Conservation (phyloP, 306 rosid genomes). For the Quercus alba region DNA sequence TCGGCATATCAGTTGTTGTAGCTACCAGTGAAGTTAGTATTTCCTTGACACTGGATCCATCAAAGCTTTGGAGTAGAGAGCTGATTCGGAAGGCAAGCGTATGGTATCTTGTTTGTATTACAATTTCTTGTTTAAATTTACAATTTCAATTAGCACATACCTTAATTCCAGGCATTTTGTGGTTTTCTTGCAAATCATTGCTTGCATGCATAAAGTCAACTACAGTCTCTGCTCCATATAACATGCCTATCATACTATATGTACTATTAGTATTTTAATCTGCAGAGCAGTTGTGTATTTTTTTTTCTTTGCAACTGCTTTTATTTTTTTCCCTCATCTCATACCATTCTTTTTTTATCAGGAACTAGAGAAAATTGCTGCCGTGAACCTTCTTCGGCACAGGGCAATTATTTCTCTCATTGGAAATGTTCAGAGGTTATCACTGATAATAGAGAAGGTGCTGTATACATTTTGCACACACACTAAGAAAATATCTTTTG, state of each 20-base stretch:
- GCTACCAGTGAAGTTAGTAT: slow-evolving; percentile 90
- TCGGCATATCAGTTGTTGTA: slow-evolving; percentile 81
- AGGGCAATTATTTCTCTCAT: slow-evolving; percentile 93
- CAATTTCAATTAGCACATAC: neutral
- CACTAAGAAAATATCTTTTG: neutral
- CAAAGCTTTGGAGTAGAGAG: slow-evolving; percentile 90
- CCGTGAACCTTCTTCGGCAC: slow-evolving; percentile 77
- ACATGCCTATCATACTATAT: neutral
- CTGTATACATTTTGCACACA: slow-evolving; percentile 14
- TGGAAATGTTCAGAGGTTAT: slow-evolving; percentile 89
- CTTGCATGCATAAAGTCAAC: neutral
- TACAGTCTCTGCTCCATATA: slow-evolving; percentile 1
- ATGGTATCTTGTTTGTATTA: slow-evolving; percentile 22
- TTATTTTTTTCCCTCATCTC: slow-evolving; percentile 9
- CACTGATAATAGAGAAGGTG: slow-evolving; percentile 91
- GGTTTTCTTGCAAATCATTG: neutral
- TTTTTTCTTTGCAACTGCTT: neutral
- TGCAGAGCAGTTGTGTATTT: neutral
- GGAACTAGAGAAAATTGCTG: slow-evolving; percentile 96
- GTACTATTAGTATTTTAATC: slow-evolving; percentile 3
- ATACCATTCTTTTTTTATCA: slow-evolving; percentile 31
- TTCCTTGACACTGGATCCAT: slow-evolving; percentile 86
- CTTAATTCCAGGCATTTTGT: neutral
- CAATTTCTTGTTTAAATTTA: neutral
- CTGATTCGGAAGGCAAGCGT: slow-evolving; percentile 73